Conservation (phyloP, 345 rosid genomes). For the Gossypium ekmanianum region DNA sequence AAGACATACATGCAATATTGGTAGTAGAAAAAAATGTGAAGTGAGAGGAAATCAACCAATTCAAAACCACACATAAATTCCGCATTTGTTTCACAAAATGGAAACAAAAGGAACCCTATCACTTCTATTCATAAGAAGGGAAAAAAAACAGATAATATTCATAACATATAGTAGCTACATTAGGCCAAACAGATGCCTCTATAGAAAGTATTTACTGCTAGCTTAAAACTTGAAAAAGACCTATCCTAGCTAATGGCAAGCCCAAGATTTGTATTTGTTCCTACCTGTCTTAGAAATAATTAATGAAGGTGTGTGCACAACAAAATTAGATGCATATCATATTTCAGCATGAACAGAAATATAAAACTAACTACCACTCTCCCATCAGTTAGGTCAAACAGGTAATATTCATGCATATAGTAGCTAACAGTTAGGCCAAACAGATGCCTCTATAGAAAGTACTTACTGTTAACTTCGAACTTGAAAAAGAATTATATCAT, state of each 20-base stretch:
- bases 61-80: neutral
- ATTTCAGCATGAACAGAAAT: neutral
- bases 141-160: neutral
- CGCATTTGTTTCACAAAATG: neutral
- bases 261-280: neutral
- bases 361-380: neutral
- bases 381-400: neutral
- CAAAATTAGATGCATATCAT: neutral
- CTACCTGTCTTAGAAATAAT: neutral
- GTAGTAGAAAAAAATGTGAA: neutral
- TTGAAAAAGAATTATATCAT: neutral
- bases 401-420: neutral
- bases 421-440: neutral
- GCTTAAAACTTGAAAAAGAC: neutral
- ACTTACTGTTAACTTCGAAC: neutral
- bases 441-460: neutral
- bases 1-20: neutral
- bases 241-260: neutral
- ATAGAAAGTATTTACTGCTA: neutral
- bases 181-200: neutral
- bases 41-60: neutral
- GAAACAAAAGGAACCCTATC: neutral
- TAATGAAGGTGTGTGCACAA: neutral
- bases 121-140: neutral
- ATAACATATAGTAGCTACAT: neutral